These are phyloP conservation scores for Zymoseptoria passerinii DNA, from an alignment of 2,329 filamentous ascomycete genomes.

Conservation along the genomic window DNA sequence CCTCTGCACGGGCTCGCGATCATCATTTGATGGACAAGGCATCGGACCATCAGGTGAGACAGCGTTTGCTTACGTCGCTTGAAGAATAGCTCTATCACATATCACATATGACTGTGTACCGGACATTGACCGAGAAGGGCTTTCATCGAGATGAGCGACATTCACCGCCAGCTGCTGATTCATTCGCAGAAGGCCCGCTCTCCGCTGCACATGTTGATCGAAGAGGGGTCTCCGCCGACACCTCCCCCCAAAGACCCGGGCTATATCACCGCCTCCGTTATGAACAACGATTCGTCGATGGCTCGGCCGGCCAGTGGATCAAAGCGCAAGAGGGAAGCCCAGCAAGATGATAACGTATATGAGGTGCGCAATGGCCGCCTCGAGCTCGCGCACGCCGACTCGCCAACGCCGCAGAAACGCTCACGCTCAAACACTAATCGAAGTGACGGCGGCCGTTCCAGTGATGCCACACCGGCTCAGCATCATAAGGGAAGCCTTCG, in stretches of 20 bases:
- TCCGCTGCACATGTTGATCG: conserved; percentile 4
- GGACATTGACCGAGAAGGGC: not conserved
- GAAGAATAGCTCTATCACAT: not conserved
- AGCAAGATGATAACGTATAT: conserved; percentile 16
- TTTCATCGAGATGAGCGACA: conserved; percentile 1
- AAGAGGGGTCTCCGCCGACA: conserved; percentile 19
- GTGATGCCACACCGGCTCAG: conserved; percentile 17
- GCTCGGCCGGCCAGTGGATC: conserved; percentile 20
- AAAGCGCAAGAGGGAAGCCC: conserved; percentile 24
- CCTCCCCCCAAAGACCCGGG: conserved; percentile 26
- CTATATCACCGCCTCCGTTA: conserved; percentile 8
- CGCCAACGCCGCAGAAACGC: conserved; percentile 24
- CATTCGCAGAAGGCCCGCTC: conserved; percentile 1
- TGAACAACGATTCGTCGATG: conserved; percentile 14
- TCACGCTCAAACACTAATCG: conserved; percentile 15
- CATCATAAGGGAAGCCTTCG: conserved; percentile 21
- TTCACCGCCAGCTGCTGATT: conserved; percentile 3
- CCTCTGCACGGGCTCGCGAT: not conserved
- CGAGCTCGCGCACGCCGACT: conserved; percentile 12
- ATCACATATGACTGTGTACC: not conserved
- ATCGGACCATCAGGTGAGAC: not conserved
- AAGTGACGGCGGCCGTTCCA: conserved; percentile 11
- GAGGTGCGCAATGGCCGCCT: conserved; percentile 13
- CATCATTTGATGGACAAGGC: not conserved
- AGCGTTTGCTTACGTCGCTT: not conserved